Percentiles rank a stretch among this genome's conserved stretches.
These are phyloP conservation scores for Trichosporon ovoides DNA, from an alignment of 1,284 basidiomycete species.

Conservation along the genomic window DNA sequence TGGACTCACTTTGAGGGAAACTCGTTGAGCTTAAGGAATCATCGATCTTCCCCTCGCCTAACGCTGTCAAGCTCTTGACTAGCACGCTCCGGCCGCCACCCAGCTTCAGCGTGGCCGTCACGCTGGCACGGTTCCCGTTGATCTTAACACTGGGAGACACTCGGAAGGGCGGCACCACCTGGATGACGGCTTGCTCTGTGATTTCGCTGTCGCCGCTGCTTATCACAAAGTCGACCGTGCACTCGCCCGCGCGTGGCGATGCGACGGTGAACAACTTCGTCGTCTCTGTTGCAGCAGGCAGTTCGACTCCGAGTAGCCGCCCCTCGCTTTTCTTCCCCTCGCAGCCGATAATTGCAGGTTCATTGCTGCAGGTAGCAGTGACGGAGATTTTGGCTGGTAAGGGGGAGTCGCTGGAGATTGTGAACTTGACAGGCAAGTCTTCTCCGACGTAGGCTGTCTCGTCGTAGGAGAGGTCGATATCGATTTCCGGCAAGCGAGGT, in stretches of 20 bases:
- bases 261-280: not conserved
- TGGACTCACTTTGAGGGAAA: not conserved
- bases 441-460: conserved; percentile 71
- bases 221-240: not conserved
- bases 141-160: not conserved
- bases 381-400: conserved; percentile 15
- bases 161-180: conserved; percentile 32
- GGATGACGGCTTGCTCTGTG: conserved; percentile 25
- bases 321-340: conserved; percentile 1
- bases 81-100: not conserved
- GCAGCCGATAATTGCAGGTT: not conserved
- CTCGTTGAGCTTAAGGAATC: not conserved
- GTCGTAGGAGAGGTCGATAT: conserved; percentile 57
- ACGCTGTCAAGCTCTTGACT: not conserved
- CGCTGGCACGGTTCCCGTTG: not conserved
- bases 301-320: conserved; percentile 21
- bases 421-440: conserved; percentile 62
- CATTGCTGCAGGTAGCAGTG: not conserved
- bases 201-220: not conserved
- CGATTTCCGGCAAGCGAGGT: conserved; percentile 59
- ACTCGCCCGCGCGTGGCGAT: not conserved
- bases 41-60: not conserved
- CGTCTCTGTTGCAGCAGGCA: not conserved
- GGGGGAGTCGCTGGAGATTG: conserved; percentile 20
- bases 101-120: not conserved